phyloP scores from a whole-genome alignment of 257 asterid genomes.

The Scutellaria galericulata region DNA sequence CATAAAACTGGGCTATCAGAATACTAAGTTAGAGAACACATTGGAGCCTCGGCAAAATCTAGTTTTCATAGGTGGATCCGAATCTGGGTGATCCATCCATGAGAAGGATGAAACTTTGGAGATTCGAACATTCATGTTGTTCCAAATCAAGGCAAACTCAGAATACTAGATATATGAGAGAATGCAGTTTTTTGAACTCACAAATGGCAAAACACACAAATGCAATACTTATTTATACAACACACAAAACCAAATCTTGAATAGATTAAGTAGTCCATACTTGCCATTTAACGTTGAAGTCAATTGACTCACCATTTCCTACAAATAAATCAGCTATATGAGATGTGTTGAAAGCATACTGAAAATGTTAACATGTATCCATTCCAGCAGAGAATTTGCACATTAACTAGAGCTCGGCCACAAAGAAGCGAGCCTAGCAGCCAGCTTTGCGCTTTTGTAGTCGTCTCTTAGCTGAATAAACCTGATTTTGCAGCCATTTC shows the following conservation, averaged over 20 bases:
- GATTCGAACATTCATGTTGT: too few species aligned
- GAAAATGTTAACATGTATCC: background rate
- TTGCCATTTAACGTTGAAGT: background rate
- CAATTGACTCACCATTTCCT: constrained; percentile 16
- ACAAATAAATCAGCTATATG: background rate
- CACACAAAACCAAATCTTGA: background rate
- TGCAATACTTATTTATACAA: background rate
- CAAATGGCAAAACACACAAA: background rate
- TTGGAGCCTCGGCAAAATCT: too few species aligned
- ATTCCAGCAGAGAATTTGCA: background rate
- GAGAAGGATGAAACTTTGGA: too few species aligned
- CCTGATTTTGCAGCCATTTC: constrained; percentile 58
- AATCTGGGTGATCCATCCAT: too few species aligned
- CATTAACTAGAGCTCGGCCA: constrained; percentile 46
- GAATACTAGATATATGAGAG: background rate
- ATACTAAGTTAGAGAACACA: too few species aligned
- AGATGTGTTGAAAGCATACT: background rate
- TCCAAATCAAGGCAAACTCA: too few species aligned
- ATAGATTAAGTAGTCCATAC: constrained; percentile 6
- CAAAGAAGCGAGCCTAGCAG: constrained; percentile 79
- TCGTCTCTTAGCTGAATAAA: constrained; percentile 97
- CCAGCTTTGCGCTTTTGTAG: constrained; percentile 96
- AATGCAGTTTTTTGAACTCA: background rate
- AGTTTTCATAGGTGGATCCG: too few species aligned
- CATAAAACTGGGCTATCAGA: too few species aligned